Conservation (phyloP, 2,329 filamentous ascomycete genomes). For the Coleophoma cylindrospora region DNA sequence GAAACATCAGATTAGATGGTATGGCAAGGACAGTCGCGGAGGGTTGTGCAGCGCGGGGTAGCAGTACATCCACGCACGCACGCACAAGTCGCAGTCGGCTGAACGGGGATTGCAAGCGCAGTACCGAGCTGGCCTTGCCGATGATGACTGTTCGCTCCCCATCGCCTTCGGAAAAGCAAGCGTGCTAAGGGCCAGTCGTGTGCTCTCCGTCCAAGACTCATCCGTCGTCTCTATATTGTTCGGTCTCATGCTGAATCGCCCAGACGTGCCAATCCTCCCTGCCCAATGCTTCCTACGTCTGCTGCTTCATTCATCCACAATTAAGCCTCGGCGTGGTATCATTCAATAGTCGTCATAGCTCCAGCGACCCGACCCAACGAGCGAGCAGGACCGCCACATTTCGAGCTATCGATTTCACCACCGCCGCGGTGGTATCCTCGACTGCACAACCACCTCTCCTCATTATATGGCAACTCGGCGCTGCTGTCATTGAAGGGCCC, state of each 20-base stretch:
- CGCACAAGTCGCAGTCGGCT: too few species aligned
- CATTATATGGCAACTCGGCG: conserved; percentile 10
- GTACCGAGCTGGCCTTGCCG: too few species aligned
- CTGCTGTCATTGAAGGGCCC: conserved; percentile 11
- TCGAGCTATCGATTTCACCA: conserved; percentile 2
- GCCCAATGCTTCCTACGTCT: not conserved
- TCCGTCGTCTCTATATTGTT: not conserved
- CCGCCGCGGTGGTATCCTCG: conserved; percentile 10
- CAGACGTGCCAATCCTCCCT: not conserved
- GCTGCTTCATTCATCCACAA: not conserved
- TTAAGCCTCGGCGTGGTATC: conserved; percentile 1
- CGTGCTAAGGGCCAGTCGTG: not conserved
- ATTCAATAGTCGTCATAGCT: conserved; percentile 1
- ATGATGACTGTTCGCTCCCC: too few species aligned
- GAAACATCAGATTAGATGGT: too few species aligned
- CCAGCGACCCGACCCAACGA: not conserved
- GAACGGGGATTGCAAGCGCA: too few species aligned
- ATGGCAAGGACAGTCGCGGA: too few species aligned
- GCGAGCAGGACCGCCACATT: not conserved
- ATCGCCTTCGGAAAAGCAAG: too few species aligned
- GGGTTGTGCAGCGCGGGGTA: too few species aligned
- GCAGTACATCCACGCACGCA: too few species aligned
- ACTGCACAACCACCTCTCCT: not conserved
- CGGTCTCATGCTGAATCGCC: not conserved
- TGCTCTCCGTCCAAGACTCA: not conserved